phyloP scores from a whole-genome alignment of 208 protist species.

The Acanthamoeba sp. region DNA sequence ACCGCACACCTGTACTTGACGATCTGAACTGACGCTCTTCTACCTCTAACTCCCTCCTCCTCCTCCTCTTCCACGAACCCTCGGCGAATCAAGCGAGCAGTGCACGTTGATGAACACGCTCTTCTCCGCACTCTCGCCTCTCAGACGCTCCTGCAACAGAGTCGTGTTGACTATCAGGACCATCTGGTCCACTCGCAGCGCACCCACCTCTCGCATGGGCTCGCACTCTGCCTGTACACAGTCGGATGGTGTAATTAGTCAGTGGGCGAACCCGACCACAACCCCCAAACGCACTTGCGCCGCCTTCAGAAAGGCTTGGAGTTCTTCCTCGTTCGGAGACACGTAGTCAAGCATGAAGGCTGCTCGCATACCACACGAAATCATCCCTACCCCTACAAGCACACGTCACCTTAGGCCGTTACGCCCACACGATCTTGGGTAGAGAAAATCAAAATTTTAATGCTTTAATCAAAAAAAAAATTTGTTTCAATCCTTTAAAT shows the following conservation, averaged over 20 bases:
- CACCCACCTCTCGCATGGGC: background rate
- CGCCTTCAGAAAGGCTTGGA: background rate
- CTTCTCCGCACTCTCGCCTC: background rate
- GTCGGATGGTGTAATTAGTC: too few relatives aligned
- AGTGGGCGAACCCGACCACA: background rate
- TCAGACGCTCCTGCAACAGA: background rate
- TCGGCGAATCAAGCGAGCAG: background rate
- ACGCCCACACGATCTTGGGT: too few relatives aligned
- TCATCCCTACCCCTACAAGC: slow-evolving; percentile 9
- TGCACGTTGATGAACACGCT: slow-evolving; percentile 1
- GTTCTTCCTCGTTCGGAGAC: background rate
- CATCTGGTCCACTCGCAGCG: slow-evolving; percentile 17
- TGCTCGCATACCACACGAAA: background rate
- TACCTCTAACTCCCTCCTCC: background rate
- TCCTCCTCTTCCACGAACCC: background rate
- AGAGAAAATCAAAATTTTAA: too few relatives aligned
- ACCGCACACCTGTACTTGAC: background rate
- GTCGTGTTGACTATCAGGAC: slow-evolving; percentile 3
- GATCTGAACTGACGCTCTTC: background rate
- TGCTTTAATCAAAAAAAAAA: too few relatives aligned
- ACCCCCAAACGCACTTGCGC: background rate
- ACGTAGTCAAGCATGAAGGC: slow-evolving; percentile 36
- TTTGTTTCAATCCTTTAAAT: background rate
- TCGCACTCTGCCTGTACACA: background rate
- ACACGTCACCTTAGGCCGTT: too few relatives aligned